Evolutionary conservation across 805 yeast genomes (phyloP), one percentile per base, ranked within the genome.

Genomic region (Candida railenensis): DNA sequence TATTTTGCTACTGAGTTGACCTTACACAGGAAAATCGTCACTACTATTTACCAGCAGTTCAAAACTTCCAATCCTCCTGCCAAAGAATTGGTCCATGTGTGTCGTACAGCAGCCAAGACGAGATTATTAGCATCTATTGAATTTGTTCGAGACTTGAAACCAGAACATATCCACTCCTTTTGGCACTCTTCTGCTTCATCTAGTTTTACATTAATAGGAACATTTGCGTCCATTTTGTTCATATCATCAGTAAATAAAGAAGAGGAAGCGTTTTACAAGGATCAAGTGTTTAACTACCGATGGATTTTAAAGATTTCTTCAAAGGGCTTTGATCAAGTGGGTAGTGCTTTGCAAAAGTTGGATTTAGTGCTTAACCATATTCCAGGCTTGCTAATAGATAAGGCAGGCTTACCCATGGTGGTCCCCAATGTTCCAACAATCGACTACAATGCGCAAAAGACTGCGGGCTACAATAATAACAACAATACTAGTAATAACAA

Each of bases 1-100:
- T 91, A 91, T 62, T 87, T 90, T 66, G 92, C 95, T 0, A 86
- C 96, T 0, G 98, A 91, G 59, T 80, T 91, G 34, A 86, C 94
- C 0, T 69, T 91, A 20, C 97, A 91, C 63, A 70, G 97, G 42
- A 82, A 83, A 55, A 87, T 87, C 44, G 79, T 86, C 20, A 75
- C 85, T 3, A 69, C 80, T 8, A 65, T 86, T 40, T 59, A 63
- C 46, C 67, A 65, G 49, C 74, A 66, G 53, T 51, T 57, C 5
- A 39, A 48, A n/a, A 54, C 57, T 4, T 74, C 74, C 18, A 55
- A 59, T 22, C 54, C 60, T 7, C 65, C 71, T 2, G 72, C 75
- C 2, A 53, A 54, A 4, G 75, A 71, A 49, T 54, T 72, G 41
- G 57, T 67, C 2, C 57, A 54, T 39, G 90, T 90, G 1, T 89